phyloP scores from a whole-genome alignment of 2,329 filamentous ascomycete genomes.

The Sordariomycetes sp. region DNA sequence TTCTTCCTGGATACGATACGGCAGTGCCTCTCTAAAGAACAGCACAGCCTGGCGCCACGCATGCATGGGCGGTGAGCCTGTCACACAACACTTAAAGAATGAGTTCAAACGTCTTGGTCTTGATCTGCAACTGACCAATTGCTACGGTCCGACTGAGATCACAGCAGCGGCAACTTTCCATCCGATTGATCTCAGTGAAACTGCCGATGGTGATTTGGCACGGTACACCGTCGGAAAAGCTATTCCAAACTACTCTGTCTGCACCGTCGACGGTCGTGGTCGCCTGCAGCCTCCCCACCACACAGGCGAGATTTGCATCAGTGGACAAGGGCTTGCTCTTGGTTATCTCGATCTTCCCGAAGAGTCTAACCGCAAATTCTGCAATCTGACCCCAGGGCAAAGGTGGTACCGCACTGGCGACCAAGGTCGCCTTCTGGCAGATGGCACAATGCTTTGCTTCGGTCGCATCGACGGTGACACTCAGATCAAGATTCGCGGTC shows the following conservation, averaged over 20 bases:
- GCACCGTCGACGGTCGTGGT: not conserved
- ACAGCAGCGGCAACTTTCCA: not conserved
- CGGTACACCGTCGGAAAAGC: not conserved
- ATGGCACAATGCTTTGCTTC: not conserved
- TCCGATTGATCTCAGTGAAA: not conserved
- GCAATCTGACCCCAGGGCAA: not conserved
- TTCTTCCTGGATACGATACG: not conserved
- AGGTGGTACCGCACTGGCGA: not conserved
- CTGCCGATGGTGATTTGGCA: not conserved
- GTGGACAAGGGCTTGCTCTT: not conserved
- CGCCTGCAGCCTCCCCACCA: no score
- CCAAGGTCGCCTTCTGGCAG: not conserved
- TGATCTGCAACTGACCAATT: not conserved
- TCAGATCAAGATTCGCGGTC: slow-evolving; percentile 52
- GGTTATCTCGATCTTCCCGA: not conserved
- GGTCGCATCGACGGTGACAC: not conserved
- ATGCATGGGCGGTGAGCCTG: not conserved
- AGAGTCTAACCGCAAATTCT: not conserved
- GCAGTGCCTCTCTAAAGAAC: not conserved
- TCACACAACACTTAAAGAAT: not conserved
- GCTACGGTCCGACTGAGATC: not conserved
- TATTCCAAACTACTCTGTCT: not conserved
- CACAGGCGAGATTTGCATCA: not conserved
- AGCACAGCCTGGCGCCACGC: not conserved
- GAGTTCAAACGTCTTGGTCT: not conserved